phyloP scores from a whole-genome alignment of 2,329 filamentous ascomycete genomes.

The Penicillium sp. region DNA sequence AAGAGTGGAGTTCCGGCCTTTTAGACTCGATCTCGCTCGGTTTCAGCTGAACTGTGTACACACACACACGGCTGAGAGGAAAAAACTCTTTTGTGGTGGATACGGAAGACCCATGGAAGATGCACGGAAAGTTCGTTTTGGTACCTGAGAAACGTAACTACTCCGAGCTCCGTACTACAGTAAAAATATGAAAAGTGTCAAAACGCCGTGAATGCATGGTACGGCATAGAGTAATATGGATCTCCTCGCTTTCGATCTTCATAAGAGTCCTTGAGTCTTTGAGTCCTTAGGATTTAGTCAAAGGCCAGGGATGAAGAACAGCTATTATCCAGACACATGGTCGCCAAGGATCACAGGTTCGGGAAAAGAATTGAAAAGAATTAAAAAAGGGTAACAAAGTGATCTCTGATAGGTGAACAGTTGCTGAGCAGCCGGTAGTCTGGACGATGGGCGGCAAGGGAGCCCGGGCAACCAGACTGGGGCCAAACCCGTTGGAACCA shows the following conservation, averaged over 20 bases:
- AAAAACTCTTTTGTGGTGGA: conserved; percentile 16
- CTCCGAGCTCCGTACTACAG: neutral
- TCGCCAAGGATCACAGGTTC: conserved; percentile 16
- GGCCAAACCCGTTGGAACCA: conserved; percentile 6
- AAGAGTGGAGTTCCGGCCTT: conserved; percentile 24
- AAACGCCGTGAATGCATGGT: neutral
- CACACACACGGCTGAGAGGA: conserved; percentile 18
- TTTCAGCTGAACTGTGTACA: conserved; percentile 18
- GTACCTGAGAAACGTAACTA: conserved; percentile 2
- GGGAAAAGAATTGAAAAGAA: conserved; percentile 10
- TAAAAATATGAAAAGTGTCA: neutral
- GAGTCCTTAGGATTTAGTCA: neutral
- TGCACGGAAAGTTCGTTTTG: conserved; percentile 11
- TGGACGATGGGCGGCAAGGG: conserved; percentile 34
- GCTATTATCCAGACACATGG: conserved; percentile 21
- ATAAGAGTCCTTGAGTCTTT: too few relatives aligned
- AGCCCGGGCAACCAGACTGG: conserved; percentile 35
- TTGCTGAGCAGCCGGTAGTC: conserved; percentile 33
- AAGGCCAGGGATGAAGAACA: conserved; percentile 1
- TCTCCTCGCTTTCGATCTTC: neutral
- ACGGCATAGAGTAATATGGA: neutral
- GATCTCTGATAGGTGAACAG: conserved; percentile 32
- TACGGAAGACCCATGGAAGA: conserved; percentile 24
- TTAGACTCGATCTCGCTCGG: conserved; percentile 34
- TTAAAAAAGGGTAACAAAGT: neutral